phyloP scores from a whole-genome alignment of 805 yeast species.

The Candida pini region DNA sequence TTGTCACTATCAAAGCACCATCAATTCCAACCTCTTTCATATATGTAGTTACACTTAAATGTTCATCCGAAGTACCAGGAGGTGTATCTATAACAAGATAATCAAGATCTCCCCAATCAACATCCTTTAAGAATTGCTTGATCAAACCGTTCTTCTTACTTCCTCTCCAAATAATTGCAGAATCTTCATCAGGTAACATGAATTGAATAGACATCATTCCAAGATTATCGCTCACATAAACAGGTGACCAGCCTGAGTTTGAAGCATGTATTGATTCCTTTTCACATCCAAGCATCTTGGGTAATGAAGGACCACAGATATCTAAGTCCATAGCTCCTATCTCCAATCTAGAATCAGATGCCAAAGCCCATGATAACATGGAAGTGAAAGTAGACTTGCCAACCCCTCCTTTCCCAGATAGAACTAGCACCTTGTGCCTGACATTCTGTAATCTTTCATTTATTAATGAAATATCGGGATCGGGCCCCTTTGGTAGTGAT shows the following conservation, averaged over 20 bases:
- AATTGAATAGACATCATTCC: conserved; percentile 95
- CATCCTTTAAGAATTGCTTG: conserved; percentile 89
- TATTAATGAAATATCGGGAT: conserved; percentile 81
- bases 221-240: conserved; percentile 88
- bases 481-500: conserved; percentile 88
- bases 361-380: conserved; percentile 94
- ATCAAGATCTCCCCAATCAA: conserved; percentile 89
- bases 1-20: conserved; percentile 92
- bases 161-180: conserved; percentile 97
- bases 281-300: conserved; percentile 88
- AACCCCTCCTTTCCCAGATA: conserved; percentile 82
- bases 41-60: conserved; percentile 80
- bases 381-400: conserved; percentile 96
- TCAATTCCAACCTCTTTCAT: conserved; percentile 87
- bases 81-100: conserved; percentile 93
- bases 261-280: conserved; percentile 85
- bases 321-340: conserved; percentile 97
- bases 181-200: conserved; percentile 88
- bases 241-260: conserved; percentile 94
- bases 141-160: conserved; percentile 91
- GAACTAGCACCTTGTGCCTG: conserved; percentile 72
- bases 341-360: conserved; percentile 74
- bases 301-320: conserved; percentile 96
- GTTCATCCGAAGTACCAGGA: conserved; percentile 98
- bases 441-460: conserved; percentile 56